Base-by-base conservation (phyloP, 768 basidiomycete genomes). In the Nidularia sp. region DNA sequence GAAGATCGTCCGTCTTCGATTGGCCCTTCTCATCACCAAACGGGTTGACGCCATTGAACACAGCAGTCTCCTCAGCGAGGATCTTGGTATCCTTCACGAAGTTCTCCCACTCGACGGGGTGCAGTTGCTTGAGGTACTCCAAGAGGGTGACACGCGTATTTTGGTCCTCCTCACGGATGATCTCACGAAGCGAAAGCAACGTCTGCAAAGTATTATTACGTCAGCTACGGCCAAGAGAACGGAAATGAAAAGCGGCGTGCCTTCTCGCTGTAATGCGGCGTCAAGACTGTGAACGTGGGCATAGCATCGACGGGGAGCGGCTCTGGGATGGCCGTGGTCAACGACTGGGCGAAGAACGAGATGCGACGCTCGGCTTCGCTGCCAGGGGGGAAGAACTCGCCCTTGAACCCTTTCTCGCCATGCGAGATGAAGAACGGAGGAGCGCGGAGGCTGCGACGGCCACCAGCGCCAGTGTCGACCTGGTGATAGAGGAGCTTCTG, bases 21-120 rank as follows among this genome's bases (percentile, higher is more conserved):
- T 79, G 79, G 22, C 81, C 84, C 70, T 97, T 97, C 70, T 99
- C 95, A 65, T 78, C 77, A 25, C 70, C 57, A 68, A 84, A 68
- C 60, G 85, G 92, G 57, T 80, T 83, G 46, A 80, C 71, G 13
- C 90, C 92, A 56, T 85, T 88, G 68, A 85, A 93, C 78, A 87
- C 81, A 33, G 87, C 83, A 2, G 92, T 91, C 65, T 99, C 97
- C 66, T 98, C 94, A 0, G 97, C 95, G 35, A 99, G 80, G 59
- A 99, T 99, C 78, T 94, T 98, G 64, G 97, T 99, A 66, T 99
- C 97, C 76, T 93, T 94, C 60, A 99, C 97, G 57, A 99, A 98
- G 69, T 99, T 98, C 70, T 96, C 93, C 97, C 97, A 99, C 67
- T 99, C 97, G 60, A 98, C 77, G 3, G 94, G 90, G 65, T 99